Conservation (phyloP, 331 rosid species). For the Malus hybrid region DNA sequence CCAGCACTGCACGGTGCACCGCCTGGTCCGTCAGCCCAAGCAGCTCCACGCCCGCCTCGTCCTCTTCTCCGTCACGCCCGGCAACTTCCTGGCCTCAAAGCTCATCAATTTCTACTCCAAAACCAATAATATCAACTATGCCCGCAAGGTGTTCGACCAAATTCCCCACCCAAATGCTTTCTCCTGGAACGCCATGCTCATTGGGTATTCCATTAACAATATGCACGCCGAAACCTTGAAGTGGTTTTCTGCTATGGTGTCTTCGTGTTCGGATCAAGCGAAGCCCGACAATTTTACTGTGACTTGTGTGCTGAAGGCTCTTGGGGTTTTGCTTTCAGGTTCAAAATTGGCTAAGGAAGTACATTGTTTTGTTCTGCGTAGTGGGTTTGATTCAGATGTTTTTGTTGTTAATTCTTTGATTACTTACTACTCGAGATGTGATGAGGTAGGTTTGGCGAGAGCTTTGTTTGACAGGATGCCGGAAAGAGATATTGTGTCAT, state of each 20-base stretch:
- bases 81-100: constrained; percentile 81
- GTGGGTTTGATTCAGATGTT: constrained; percentile 45
- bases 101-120: constrained; percentile 52
- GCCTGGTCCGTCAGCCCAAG: constrained; percentile 48
- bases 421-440: constrained; percentile 62
- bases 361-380: constrained; percentile 51
- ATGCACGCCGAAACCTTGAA: constrained; percentile 37
- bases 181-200: constrained; percentile 72
- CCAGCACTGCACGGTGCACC: constrained; percentile 50
- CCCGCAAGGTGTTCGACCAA: constrained; percentile 59
- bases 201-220: constrained; percentile 47
- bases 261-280: neutral
- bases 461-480: constrained; percentile 49
- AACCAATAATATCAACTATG: constrained; percentile 26
- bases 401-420: constrained; percentile 62
- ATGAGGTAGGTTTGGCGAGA: constrained; percentile 44
- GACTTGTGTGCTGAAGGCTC: constrained; percentile 54
- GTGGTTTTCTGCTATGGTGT: constrained; percentile 37
- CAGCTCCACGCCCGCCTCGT: constrained; percentile 80
- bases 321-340: constrained; percentile 24
- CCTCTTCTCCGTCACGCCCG: constrained; percentile 51
- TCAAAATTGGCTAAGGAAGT: constrained; percentile 29
- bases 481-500: constrained; percentile 55
- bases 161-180: constrained; percentile 46
- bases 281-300: constrained; percentile 48